Conservation (phyloP, 2,329 filamentous ascomycete genomes). For the Westerdykella sp. region DNA sequence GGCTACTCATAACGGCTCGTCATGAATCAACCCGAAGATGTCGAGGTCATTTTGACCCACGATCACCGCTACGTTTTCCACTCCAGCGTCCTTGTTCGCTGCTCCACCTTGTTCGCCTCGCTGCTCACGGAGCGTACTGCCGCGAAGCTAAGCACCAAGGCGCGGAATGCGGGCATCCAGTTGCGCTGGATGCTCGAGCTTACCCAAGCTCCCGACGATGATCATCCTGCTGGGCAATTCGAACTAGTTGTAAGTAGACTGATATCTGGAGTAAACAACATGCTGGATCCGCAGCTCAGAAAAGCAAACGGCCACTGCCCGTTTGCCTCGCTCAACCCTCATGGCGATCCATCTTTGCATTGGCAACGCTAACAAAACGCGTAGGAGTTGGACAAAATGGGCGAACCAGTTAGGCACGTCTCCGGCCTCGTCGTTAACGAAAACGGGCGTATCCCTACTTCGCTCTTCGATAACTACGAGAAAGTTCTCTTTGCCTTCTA, state of each 20-base stretch:
- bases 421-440: slow-evolving; percentile 26
- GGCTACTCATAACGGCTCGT: not conserved
- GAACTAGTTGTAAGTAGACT: slow-evolving; percentile 21
- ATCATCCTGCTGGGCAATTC: slow-evolving; percentile 19
- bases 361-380: not conserved
- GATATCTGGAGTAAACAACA: not conserved
- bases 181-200: slow-evolving; percentile 33
- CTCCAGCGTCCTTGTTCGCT: slow-evolving; percentile 29
- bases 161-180: slow-evolving; percentile 19
- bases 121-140: slow-evolving; percentile 28
- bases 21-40: slow-evolving; percentile 34
- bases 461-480: slow-evolving; percentile 35
- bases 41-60: slow-evolving; percentile 28
- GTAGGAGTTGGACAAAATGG: slow-evolving; percentile 33
- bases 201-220: slow-evolving; percentile 12
- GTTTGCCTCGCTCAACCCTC: not conserved
- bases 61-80: slow-evolving; percentile 30
- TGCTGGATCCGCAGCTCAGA: not conserved
- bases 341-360: not conserved
- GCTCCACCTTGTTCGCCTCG: slow-evolving; percentile 24
- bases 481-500: slow-evolving; percentile 45
- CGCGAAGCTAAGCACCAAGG: slow-evolving; percentile 19
- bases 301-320: not conserved
- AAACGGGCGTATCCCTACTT: slow-evolving; percentile 29
- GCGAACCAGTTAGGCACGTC: slow-evolving; percentile 18